These are phyloP conservation scores for Castanospermum australe DNA, from an alignment of 306 rosid genomes.

Conservation along the genomic window DNA sequence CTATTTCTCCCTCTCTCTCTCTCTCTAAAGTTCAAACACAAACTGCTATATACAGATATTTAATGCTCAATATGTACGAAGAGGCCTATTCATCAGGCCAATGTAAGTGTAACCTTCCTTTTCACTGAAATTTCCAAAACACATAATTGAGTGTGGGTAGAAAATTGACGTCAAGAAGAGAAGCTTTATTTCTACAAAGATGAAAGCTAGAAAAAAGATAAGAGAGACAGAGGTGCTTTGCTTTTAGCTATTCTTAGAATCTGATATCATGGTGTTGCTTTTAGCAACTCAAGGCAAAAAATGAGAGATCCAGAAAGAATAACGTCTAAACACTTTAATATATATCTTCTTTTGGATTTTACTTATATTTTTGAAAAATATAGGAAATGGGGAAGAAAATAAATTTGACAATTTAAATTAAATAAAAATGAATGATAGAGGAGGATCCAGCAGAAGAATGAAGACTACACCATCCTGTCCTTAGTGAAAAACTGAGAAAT, in stretches of 20 bases:
- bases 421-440: not conserved
- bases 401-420: not conserved
- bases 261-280: slow-evolving; percentile 31
- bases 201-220: slow-evolving; percentile 32
- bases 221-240: slow-evolving; percentile 20
- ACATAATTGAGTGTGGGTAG: slow-evolving; percentile 31
- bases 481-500: slow-evolving; percentile 33
- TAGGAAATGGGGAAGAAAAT: not conserved
- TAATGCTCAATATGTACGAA: slow-evolving; percentile 17
- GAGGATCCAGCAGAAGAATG: slow-evolving; percentile 7
- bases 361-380: not conserved
- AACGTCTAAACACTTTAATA: not conserved
- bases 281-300: slow-evolving; percentile 21
- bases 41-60: slow-evolving; percentile 6
- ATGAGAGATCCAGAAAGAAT: slow-evolving; percentile 4
- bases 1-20: not conserved
- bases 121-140: slow-evolving; percentile 34
- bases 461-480: slow-evolving; percentile 26
- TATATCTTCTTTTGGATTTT: not conserved
- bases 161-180: slow-evolving; percentile 31
- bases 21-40: not conserved
- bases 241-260: slow-evolving; percentile 30
- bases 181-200: slow-evolving; percentile 41
- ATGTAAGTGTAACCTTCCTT: slow-evolving; percentile 10
- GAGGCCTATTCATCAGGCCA: not conserved